Percentiles rank a stretch among this genome's conserved stretches.
phyloP scores from a whole-genome alignment of 1,139 yeast species.

The Spathaspora sp. region DNA sequence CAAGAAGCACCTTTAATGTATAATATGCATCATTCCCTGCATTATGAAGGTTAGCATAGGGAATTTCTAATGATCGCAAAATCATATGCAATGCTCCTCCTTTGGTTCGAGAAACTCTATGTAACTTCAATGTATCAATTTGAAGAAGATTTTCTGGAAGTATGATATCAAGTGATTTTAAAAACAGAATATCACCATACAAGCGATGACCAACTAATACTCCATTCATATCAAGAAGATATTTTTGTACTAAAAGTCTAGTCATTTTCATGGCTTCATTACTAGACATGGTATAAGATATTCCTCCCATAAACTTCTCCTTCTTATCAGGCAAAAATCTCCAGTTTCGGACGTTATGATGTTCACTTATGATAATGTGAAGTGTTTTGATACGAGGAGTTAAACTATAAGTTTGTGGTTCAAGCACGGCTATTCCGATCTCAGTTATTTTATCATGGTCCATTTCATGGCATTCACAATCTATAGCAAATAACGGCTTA shows the following conservation, averaged over 20 bases:
- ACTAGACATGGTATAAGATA: conserved; percentile 44
- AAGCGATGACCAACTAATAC: conserved; percentile 68
- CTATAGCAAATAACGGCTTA: conserved; percentile 54
- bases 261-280: conserved; percentile 38
- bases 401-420: conserved; percentile 51
- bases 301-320: conserved; percentile 55
- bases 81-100: conserved; percentile 50
- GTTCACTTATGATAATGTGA: conserved; percentile 62
- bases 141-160: conserved; percentile 35
- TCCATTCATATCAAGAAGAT: conserved; percentile 25
- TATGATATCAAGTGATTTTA: conserved; percentile 45
- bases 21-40: conserved; percentile 85
- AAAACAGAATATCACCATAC: conserved; percentile 61
- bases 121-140: conserved; percentile 56
- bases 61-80: conserved; percentile 56
- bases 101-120: conserved; percentile 25
- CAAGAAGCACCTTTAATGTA: conserved; percentile 68
- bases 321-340: conserved; percentile 63
- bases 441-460: conserved; percentile 54
- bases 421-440: conserved; percentile 67
- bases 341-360: conserved; percentile 48
- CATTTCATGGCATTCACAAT: conserved; percentile 67
- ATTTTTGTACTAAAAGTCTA: conserved; percentile 41
- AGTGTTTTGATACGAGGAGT: conserved; percentile 49
- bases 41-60: conserved; percentile 67